Evolutionary conservation across 345 rosid species (phyloP), one percentile per base, ranked within the genome.

Genomic region (Punica granatum): DNA sequence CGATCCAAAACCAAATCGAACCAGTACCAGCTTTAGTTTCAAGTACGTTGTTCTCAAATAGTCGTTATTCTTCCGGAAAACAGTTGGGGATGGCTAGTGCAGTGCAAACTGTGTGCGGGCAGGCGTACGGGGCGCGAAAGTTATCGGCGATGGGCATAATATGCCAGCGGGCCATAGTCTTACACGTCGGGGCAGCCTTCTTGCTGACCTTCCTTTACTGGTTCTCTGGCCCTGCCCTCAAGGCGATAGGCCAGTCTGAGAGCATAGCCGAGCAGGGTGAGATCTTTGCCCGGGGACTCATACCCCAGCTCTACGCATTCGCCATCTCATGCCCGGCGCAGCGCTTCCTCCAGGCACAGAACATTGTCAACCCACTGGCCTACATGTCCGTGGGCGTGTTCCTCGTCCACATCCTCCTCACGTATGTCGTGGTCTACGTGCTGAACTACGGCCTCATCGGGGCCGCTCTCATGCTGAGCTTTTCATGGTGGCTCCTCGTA

Each of bases 71-170:
- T n/a, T n/a, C n/a, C n/a, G n/a, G n/a, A 26, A 59, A 68, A 44
- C 75, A 93, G 98, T 68, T 89, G 75, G 97, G 97, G 31, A 93
- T 93, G 98, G 96, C 98, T 0, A 90, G 97, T 64, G 98, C 98
- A 12, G 98, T 90, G 41, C 98, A 93, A 54, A 93, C 98, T 0
- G 88, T 93, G 16, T 93, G 97, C 70, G 98, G 98, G 4, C 97
- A 90, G 83, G 98, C 98, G 6, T 93, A 86, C 34, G 97, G 98
- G 3, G 98, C 96, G 1, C 78, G 78, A 59, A 85, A 83, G 63
- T 83, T 87, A 70, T 58, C 89, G 8, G 76, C 89, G 44, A 86
- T 89, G 96, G 98, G 98, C 37, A 75, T 93, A 31, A 84, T 84
- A 48, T 93, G 97, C 78, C 98, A 93, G 74, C 77, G 90, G 69